These are phyloP conservation scores for Tetrapisispora nanseiensis DNA, from an alignment of 805 yeast genomes.

Conservation along the genomic window DNA sequence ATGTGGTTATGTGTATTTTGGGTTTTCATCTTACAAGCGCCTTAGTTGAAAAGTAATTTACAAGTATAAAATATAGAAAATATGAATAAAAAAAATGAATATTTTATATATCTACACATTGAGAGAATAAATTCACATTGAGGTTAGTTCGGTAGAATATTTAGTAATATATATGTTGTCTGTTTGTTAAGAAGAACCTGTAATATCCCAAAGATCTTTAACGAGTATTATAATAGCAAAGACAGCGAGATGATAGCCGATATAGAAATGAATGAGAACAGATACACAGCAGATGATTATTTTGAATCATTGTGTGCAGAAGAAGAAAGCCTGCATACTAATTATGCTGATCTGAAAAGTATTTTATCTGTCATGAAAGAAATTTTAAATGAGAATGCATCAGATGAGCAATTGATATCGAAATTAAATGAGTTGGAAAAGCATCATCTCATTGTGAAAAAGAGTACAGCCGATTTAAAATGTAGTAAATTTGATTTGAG, in stretches of 20 bases:
- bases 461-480: conserved; percentile 13
- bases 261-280: too few species aligned
- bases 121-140: too few species aligned
- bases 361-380: conserved; percentile 9
- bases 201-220: too few species aligned
- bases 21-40: too few species aligned
- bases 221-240: too few species aligned
- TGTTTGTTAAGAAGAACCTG: too few species aligned
- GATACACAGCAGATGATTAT: conserved; percentile 3
- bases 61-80: too few species aligned
- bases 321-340: conserved; percentile 16
- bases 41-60: neutral
- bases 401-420: conserved; percentile 11
- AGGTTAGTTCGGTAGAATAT: too few species aligned
- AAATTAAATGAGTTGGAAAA: conserved; percentile 9
- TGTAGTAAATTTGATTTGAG: conserved; percentile 13
- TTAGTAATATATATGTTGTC: too few species aligned
- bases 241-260: too few species aligned
- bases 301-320: conserved; percentile 23
- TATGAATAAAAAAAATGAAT: too few species aligned
- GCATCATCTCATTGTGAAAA: conserved; percentile 8
- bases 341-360: conserved; percentile 10
- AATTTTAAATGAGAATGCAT: conserved; percentile 8
- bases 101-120: too few species aligned
- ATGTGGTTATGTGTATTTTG: neutral